These are phyloP conservation scores for Hypoxylon subgilvum DNA, from an alignment of 495 filamentous ascomycete genomes.

Conservation along the genomic window DNA sequence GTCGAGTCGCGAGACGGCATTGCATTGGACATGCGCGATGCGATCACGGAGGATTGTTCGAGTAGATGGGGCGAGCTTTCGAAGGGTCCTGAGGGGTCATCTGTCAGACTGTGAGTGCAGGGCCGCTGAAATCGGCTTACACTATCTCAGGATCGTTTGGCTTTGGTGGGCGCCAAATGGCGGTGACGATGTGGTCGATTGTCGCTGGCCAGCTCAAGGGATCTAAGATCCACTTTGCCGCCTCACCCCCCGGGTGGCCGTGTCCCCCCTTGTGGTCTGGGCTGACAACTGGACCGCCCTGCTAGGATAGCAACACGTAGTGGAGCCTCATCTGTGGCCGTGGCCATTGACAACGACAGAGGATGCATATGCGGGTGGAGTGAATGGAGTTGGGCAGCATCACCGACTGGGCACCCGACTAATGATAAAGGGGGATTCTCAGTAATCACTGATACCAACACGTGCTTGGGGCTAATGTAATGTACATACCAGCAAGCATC, in stretches of 20 bases:
- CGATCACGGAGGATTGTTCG: too few relatives aligned
- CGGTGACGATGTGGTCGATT: conserved; percentile 46
- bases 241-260: conserved; percentile 39
- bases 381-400: conserved; percentile 45
- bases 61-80: too few relatives aligned
- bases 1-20: too few relatives aligned
- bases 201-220: conserved; percentile 36
- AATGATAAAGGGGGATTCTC: conserved; percentile 26
- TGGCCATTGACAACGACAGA: conserved; percentile 40
- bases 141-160: conserved; percentile 24
- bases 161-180: conserved; percentile 36
- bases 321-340: conserved; percentile 29
- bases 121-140: conserved; percentile 24
- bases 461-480: conserved; percentile 12
- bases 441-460: conserved; percentile 12
- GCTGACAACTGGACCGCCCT: conserved; percentile 32
- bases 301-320: conserved; percentile 35
- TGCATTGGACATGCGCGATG: too few relatives aligned
- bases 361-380: conserved; percentile 41
- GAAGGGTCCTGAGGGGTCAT: not conserved
- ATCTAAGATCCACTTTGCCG: conserved; percentile 38
- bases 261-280: conserved; percentile 32
- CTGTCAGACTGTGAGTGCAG: not conserved
- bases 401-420: conserved; percentile 36
- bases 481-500: not conserved